These are phyloP conservation scores for Sicyos baderoa DNA, from an alignment of 306 rosid genomes.

Conservation along the genomic window DNA sequence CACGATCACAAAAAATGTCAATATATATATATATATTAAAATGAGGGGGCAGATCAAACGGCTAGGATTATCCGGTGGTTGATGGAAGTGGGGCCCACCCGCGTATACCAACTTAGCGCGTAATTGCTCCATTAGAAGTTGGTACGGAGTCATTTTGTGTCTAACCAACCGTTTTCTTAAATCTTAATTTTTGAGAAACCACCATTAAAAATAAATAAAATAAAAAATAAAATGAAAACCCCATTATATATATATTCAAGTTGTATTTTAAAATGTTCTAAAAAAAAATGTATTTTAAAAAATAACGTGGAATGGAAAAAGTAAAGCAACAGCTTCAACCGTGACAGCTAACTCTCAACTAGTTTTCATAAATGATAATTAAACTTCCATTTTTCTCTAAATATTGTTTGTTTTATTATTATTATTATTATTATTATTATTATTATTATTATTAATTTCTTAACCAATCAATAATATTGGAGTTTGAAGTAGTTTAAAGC, in stretches of 20 bases:
- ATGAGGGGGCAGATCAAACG: neutral
- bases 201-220: neutral
- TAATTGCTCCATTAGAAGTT: neutral
- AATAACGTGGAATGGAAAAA: neutral
- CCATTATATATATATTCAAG: no score
- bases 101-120: conserved; percentile 12
- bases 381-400: neutral
- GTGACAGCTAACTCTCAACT: conserved; percentile 20
- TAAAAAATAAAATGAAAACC: no score
- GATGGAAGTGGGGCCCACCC: conserved; percentile 4
- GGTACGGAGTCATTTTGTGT: conserved; percentile 19
- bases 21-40: neutral
- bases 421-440: no score
- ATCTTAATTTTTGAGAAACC: neutral
- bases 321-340: conserved; percentile 8
- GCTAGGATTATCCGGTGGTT: neutral
- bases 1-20: neutral
- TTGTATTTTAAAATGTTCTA: no score
- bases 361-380: conserved; percentile 6
- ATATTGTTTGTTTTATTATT: no score
- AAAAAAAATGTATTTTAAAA: no score
- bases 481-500: neutral
- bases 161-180: conserved; percentile 14
- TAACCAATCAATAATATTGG: neutral
- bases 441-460: no score